Conservation (phyloP, 345 rosid species). For the Balakata baccata region DNA sequence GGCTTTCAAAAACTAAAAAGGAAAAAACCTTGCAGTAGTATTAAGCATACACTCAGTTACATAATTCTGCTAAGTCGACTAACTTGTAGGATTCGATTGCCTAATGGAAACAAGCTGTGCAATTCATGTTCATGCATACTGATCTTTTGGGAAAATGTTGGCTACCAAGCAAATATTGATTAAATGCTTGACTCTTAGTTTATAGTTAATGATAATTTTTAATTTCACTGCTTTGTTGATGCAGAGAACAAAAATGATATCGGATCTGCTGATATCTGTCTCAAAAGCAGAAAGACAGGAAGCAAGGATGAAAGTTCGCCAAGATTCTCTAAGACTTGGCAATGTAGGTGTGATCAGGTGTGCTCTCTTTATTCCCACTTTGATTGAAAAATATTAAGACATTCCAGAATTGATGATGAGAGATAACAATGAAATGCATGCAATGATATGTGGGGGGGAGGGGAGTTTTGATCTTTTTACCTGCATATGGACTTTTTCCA, state of each 20-base stretch:
- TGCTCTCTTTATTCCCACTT: neutral
- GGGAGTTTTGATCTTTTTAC: no score
- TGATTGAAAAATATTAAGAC: neutral
- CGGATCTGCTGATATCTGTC: slow-evolving; percentile 90
- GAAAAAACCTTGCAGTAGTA: neutral
- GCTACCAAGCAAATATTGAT: neutral
- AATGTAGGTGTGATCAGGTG: slow-evolving; percentile 97
- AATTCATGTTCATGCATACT: slow-evolving; percentile 4
- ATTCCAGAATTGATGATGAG: no score
- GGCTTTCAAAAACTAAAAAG: neutral
- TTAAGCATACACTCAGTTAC: neutral
- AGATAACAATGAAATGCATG: no score
- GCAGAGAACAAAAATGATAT: slow-evolving; percentile 88
- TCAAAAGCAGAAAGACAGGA: slow-evolving; percentile 97
- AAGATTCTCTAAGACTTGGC: slow-evolving; percentile 95
- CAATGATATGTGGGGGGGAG: no score
- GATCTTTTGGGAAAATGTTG: slow-evolving; percentile 1
- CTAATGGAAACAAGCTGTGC: neutral
- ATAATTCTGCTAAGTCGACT: neutral
- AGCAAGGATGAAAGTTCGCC: slow-evolving; percentile 93
- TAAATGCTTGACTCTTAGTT: neutral
- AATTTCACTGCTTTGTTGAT: slow-evolving; percentile 23
- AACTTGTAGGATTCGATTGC: neutral
- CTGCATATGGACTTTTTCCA: no score
- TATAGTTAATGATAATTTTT: neutral